Evolutionary conservation across 1,284 basidiomycete species (phyloP), one percentile per base, ranked within the genome.

Genomic region (Moniliophthora roreri): DNA sequence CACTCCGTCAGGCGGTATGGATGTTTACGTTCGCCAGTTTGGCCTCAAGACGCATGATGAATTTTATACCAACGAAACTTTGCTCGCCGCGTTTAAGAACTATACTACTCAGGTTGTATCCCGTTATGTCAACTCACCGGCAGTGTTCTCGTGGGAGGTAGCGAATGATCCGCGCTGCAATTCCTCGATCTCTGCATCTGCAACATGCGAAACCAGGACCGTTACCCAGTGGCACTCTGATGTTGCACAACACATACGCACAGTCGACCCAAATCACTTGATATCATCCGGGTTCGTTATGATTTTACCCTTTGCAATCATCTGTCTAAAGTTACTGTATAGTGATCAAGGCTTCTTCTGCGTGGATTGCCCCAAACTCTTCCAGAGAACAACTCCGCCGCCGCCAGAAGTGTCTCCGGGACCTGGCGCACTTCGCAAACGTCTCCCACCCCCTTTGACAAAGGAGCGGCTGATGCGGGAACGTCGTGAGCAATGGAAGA

Each of bases 111-210:
- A 75, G 48, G 63, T 87, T 37, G 81, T 82, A 20, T 66, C 73
- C 13, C 80, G 84, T 49, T 85, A 84, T 61, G 68, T 70, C 18
- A 70, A 81, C 53, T 75, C 72, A 49, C 66, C 81, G 1, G 67
- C 74, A 16, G 62, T 87, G 51, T 74, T 87, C 56, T 72, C 73
- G 21, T 87, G 85, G 81, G 82, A 87, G 63, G 59, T 85, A 57
- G 84, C 82, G 16, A 87, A 87, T 62, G 84, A 87, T 59, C 74
- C 84, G 4, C 78, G 84, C 63, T 86, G 84, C 56, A 75, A 71
- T 52, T 87, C 85, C 8, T 76, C 79, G 7, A 23, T 87, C 4
- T 54, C 68, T 5, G 64, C 76, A 16, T 70, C 73, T 20, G 11
- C 60, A 3, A 48, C 37, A 10, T 87, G 85, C 63, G 74, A 67